Conservation (phyloP, 352 stramenopile genomes). For the Globisporangium okanoganense region DNA sequence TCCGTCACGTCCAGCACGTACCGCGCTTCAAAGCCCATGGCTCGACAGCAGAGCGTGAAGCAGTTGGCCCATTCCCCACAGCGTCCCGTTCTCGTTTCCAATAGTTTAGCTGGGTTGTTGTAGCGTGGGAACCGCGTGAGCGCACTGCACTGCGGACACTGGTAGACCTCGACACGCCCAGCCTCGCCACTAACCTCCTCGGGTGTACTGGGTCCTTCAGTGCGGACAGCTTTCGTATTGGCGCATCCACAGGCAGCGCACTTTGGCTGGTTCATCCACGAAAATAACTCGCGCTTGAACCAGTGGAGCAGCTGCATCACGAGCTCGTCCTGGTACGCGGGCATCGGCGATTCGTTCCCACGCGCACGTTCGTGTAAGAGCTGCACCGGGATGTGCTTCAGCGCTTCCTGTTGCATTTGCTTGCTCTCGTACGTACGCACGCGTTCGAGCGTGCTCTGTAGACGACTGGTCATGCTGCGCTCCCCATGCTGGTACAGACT, state of each 20-base stretch:
- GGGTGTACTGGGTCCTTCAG: conserved; percentile 37
- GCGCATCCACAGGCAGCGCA: conserved; percentile 52
- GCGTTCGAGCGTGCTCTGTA: conserved; percentile 47
- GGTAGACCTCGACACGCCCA: conserved; percentile 84
- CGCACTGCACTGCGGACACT: conserved; percentile 49
- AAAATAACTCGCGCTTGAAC: conserved; percentile 91
- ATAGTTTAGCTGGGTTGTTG: conserved; percentile 87
- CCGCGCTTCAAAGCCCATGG: conserved; percentile 88
- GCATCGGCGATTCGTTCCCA: conserved; percentile 42
- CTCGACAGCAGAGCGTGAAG: conserved; percentile 88
- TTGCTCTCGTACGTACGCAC: conserved; percentile 62
- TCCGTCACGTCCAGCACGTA: conserved; percentile 94
- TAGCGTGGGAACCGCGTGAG: conserved; percentile 88
- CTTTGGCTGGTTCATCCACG: conserved; percentile 84
- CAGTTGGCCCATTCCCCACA: conserved; percentile 94
- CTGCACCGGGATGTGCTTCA: conserved; percentile 63
- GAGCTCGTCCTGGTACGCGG: conserved; percentile 61
- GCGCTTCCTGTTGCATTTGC: conserved; percentile 59
- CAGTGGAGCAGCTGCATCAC: conserved; percentile 76
- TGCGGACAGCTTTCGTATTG: conserved; percentile 41
- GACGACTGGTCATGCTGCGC: conserved; percentile 34
- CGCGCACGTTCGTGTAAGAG: conserved; percentile 60
- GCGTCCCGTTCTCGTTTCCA: conserved; percentile 76
- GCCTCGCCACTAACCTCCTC: conserved; percentile 66
- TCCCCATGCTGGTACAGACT: conserved; percentile 46